Evolutionary conservation across 2,329 filamentous ascomycete species (phyloP), one percentile per base, ranked within the genome.

Genomic region (Diplodia mutila): DNA sequence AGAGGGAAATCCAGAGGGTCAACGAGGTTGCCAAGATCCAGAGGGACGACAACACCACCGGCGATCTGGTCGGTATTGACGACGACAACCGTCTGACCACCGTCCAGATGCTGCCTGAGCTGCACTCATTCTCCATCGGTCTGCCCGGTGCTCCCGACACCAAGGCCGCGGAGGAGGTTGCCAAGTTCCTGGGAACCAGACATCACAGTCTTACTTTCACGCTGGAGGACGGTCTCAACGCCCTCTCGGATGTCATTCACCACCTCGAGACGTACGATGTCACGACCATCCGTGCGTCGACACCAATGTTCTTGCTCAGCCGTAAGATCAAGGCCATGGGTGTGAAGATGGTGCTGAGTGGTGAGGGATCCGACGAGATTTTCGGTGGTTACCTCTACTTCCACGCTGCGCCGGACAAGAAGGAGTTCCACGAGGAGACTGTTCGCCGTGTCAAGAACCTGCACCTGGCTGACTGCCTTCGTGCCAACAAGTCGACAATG

Each of bases 301-400:
- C 95, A 12, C 95, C 95, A 72, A 99, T 99, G 95, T 99, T 97
- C 84, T 85, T 99, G 71, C 87, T 99, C 57, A 95, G 93, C 70
- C 90, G 96, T 79, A 99, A 99, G 86, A 99, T 99, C 86, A 99
- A 99, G 86, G 95, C 94, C 42, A 94, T 97, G 90, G 95, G 95
- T 71, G 92, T 99, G 77, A 99, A 99, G 88, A 99, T 99, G 95
- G 95, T 99, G 67, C 87, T 99, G 70, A 96, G 91, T 75, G 95
- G 95, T 70, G 95, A 99, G 83, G 95, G 95, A 61, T 95, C 91
- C 76, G 95, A 99, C 80, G 95, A 99, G 83, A 97, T 97, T 79
- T 98, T 98, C 74, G 95, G 95, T 70, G 95, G 95, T 65, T 99
- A 99, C 81, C 89, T 99, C 23, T 99, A 99, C 86, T 99, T 99